Evolutionary conservation across 257 asterid species (phyloP), one percentile per base, ranked within the genome.

Genomic region (Solanum neorickii): DNA sequence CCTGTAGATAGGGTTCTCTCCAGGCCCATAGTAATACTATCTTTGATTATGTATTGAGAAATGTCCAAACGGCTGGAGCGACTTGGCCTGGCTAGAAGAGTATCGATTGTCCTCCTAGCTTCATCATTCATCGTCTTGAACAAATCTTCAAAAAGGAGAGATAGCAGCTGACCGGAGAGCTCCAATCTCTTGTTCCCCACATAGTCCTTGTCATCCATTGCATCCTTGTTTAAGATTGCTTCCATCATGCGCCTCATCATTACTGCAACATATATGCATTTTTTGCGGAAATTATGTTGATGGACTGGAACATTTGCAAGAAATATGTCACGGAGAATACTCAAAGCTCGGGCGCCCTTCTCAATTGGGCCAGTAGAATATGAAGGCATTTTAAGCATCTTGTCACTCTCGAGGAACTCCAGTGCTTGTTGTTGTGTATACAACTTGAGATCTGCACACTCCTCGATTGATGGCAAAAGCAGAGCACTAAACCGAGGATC

Each of bases 171-270:
- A 85, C 99, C 99, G 69, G 99, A 95, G 29, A 97, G 94, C 91
- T 97, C 99, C 91, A 97, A 86, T 86, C 99, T 94, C 91, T 97
- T 97, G 93, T 95, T 97, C 88, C 99, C 99, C 85, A 96, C 98
- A 76, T 97, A 97, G 90, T 97, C 99, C 98, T 95, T 97, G 89
- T 97, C 99, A 92, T 97, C 99, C 95, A 95, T 92, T 80, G 98
- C 91, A 92, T 97, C 99, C 92, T 97, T 94, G 94, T 94, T 97
- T 91, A 97, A 82, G 87, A 95, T 93, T 82, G 98, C 99, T 88
- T 97, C 98, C 95, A 97, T 89, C 98, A 97, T 95, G 70, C 99
- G 98, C 87, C 98, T 94, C 93, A 97, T 44, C 99, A 97, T 97
- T 77, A 97, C 98, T 86, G 98, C 99, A 80, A 94, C 98, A 87